These are phyloP conservation scores for Artemisia annua DNA, from an alignment of 129 eudicot species.

Conservation along the genomic window DNA sequence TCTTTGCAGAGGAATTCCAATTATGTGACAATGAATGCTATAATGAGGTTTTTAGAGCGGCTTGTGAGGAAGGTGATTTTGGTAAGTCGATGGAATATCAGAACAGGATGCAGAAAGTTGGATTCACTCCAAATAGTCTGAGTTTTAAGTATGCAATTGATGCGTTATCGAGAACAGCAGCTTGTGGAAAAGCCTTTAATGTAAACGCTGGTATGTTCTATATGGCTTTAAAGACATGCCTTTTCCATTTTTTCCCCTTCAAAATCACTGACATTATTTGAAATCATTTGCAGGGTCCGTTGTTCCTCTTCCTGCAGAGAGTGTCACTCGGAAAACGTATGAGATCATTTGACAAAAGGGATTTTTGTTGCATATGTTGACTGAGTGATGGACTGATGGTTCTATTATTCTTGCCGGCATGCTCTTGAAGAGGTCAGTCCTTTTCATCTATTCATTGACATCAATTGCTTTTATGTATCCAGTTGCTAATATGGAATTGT, in stretches of 20 bases:
- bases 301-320: neutral
- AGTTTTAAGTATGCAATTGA: slow-evolving; percentile 62
- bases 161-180: slow-evolving; percentile 45
- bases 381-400: neutral
- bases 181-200: neutral
- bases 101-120: slow-evolving; percentile 61
- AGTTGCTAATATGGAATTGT: neutral
- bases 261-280: neutral
- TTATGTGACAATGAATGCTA: slow-evolving; percentile 61
- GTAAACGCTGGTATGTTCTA: slow-evolving; percentile 1
- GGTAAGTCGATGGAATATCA: slow-evolving; percentile 56
- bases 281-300: slow-evolving; percentile 5
- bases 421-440: slow-evolving; percentile 12
- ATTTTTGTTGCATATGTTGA: neutral
- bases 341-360: neutral
- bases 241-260: neutral
- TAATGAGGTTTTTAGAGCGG: slow-evolving; percentile 48
- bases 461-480: neutral
- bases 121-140: slow-evolving; percentile 56
- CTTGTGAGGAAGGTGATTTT: slow-evolving; percentile 54
- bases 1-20: slow-evolving; percentile 49
- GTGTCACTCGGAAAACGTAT: neutral
- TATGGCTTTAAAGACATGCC: neutral
- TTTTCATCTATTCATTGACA: neutral
- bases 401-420: neutral